Percentiles rank a stretch among this genome's conserved stretches.
phyloP scores from a whole-genome alignment of 2,329 filamentous ascomycete genomes.

The Fusarium goolgardi region DNA sequence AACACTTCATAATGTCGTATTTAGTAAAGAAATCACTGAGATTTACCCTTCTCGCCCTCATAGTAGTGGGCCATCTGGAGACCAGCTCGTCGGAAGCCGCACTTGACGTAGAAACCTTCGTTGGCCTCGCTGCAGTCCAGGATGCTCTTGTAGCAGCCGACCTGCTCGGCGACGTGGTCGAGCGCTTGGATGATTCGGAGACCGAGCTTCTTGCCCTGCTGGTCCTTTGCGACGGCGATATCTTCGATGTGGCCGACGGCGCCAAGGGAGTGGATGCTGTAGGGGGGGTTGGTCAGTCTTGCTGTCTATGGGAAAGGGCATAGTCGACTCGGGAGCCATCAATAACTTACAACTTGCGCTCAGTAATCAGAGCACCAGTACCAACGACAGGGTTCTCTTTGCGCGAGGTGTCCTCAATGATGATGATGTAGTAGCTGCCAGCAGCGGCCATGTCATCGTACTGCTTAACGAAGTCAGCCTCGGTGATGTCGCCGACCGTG shows the following conservation, averaged over 20 bases:
- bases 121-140: slow-evolving; percentile 96
- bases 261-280: slow-evolving; percentile 81
- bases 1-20: slow-evolving; percentile 2
- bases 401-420: slow-evolving; percentile 77
- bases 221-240: slow-evolving; percentile 92
- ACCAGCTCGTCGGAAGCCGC: slow-evolving; percentile 91
- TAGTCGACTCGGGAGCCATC: neutral
- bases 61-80: slow-evolving; percentile 98
- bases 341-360: slow-evolving; percentile 85
- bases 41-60: slow-evolving; percentile 66
- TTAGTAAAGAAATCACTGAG: slow-evolving; percentile 43
- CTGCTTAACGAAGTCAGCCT: slow-evolving; percentile 79
- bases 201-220: slow-evolving; percentile 97
- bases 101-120: slow-evolving; percentile 98
- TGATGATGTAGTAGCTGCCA: slow-evolving; percentile 86
- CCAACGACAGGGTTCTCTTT: slow-evolving; percentile 78
- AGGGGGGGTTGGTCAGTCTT: slow-evolving; percentile 32
- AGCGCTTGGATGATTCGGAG: slow-evolving; percentile 93
- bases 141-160: slow-evolving; percentile 97
- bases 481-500: slow-evolving; percentile 86
- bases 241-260: slow-evolving; percentile 97
- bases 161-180: slow-evolving; percentile 85
- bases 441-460: slow-evolving; percentile 84
- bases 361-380: slow-evolving; percentile 88
- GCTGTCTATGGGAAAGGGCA: neutral